Base-by-base conservation (phyloP, 1,139 yeast species). In the Blastobotrys elegans region DNA sequence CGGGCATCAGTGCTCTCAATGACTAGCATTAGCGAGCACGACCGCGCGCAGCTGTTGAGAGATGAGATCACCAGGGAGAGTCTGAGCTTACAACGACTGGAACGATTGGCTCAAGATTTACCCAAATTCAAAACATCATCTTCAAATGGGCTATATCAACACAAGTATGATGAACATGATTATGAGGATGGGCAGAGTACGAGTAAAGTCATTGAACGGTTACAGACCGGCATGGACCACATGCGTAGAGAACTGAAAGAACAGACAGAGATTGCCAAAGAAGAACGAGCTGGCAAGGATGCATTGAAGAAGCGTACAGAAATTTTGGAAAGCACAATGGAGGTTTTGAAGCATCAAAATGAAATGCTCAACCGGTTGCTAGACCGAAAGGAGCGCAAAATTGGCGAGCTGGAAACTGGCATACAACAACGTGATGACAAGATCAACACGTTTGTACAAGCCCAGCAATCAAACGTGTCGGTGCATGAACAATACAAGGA, bases 281-380 rank as follows among this genome's bases (percentile, higher is more conserved):
- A 60, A 40, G 63, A 59, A 36, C 43, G 49, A 4, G 48, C 49
- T 22, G 52, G 55, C 30, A 44, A 50, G 14, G 61, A 58, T 20
- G 63, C 62, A 2, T 43, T 56, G 21, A 45, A 48, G 44, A 59
- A 56, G 35, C 51, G 62, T 13, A 53, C 56, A 43, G 61, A 59
- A 33, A 53, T 55, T 26, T 47, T 58, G 30, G 63, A 55, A 40
- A 48, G 57, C 4, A 56, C 59, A 11, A 45, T 55, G 29, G 59
- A 56, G 33, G 56, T 57, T n/a, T 52, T 61, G 21, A 52, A 54
- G 45, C 64, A 60, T 36, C 65, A 62, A 47, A 56, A 55, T 32
- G 60, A 55, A 11, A 58, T 56, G 44, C 54, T 61, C 31, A 59
- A 54, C 44, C 49, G 57, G 13, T 47, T 61, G 43, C 46, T 62